Conservation (phyloP, 768 basidiomycete genomes). For the Termitomyces sp. region DNA sequence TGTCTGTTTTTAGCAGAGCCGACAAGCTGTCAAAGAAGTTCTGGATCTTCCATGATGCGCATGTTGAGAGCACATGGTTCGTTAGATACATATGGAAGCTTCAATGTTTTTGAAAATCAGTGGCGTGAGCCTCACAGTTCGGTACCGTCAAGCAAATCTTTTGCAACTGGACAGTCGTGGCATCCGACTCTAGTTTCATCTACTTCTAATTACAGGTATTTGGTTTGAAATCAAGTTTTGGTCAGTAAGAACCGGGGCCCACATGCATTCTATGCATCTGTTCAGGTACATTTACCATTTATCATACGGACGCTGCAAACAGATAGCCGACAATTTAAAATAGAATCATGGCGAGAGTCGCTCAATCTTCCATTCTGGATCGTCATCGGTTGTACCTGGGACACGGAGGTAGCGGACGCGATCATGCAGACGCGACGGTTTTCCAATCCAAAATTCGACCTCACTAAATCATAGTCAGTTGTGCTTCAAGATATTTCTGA, state of each 20-base stretch:
- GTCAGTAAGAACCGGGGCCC: not conserved
- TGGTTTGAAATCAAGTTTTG: not conserved
- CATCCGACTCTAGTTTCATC: not conserved
- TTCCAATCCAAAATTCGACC: constrained; percentile 96
- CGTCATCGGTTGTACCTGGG: constrained; percentile 39
- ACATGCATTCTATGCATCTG: not conserved
- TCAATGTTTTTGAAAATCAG: not conserved
- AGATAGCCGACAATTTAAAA: not conserved
- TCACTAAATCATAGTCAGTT: constrained; percentile 47
- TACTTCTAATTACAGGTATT: not conserved
- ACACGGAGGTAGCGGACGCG: constrained; percentile 72
- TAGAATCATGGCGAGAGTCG: constrained; percentile 62
- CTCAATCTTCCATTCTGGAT: constrained; percentile 69
- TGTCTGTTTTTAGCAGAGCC: not conserved
- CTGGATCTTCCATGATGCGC: not conserved
- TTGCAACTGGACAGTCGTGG: not conserved
- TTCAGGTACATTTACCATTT: not conserved
- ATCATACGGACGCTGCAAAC: not conserved
- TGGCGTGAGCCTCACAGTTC: not conserved
- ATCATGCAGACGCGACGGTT: constrained; percentile 91
- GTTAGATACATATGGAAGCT: not conserved
- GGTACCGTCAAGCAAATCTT: not conserved
- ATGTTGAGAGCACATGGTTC: not conserved
- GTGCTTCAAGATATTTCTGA: not conserved
- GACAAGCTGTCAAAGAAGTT: not conserved